Conservation (phyloP, 176 grass and related monocot species). For the Rhynchospora pubera region DNA sequence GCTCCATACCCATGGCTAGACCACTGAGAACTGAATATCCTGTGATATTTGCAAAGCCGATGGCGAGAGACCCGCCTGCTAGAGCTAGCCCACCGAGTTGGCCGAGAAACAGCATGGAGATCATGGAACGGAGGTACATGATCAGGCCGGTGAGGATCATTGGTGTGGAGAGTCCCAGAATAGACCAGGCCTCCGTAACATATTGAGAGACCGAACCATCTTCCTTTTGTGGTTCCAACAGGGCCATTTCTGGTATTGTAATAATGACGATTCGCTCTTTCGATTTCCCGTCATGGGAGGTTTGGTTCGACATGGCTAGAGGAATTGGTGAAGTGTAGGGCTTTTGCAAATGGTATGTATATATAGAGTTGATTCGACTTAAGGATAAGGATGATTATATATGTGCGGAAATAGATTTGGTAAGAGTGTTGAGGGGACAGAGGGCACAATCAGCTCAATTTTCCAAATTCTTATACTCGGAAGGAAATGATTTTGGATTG, state of each 20-base stretch:
- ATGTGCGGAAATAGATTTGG: too few relatives aligned
- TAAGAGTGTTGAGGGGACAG: too few relatives aligned
- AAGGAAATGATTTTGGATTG: too few relatives aligned
- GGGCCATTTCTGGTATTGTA: background rate
- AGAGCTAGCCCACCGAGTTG: conserved; percentile 67
- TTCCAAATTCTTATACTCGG: too few relatives aligned
- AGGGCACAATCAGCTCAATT: too few relatives aligned
- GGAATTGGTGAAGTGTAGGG: background rate
- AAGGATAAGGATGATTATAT: background rate
- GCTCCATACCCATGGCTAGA: conserved; percentile 89
- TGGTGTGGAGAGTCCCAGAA: conserved; percentile 46
- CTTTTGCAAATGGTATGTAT: background rate
- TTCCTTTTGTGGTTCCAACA: conserved; percentile 4
- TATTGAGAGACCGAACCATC: background rate
- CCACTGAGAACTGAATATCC: conserved; percentile 89
- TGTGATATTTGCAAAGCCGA: conserved; percentile 93
- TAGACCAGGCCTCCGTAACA: conserved; percentile 21
- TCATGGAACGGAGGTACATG: conserved; percentile 75
- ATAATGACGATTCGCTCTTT: background rate
- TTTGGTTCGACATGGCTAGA: background rate
- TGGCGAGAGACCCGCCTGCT: conserved; percentile 82
- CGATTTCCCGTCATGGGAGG: background rate
- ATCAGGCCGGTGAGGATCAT: conserved; percentile 87
- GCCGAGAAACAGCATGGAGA: conserved; percentile 97
- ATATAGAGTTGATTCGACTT: background rate